Evolutionary conservation across 2,329 filamentous ascomycete genomes (phyloP).

Genomic region (Botrytis hyacinthi): DNA sequence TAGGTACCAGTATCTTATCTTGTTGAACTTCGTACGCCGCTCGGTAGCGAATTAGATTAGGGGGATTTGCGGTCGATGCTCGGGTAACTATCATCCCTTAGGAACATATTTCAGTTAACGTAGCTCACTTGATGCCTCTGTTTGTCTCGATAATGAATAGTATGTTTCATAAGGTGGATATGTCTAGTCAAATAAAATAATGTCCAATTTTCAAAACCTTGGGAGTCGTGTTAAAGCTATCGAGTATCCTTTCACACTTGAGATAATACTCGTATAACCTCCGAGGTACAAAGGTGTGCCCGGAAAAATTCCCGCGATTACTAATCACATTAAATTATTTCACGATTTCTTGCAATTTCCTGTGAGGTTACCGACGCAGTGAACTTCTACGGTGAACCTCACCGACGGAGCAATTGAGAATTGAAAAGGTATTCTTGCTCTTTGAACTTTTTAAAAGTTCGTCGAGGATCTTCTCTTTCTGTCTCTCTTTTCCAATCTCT

Average conservation of each 20-base stretch:
- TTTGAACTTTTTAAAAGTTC: rapidly evolving
- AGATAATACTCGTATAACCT: neutral
- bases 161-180: neutral
- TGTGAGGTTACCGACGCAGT: neutral
- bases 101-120: neutral
- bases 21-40: neutral
- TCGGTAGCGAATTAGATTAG: neutral
- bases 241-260: neutral
- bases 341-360: neutral
- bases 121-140: neutral
- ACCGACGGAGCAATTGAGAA: neutral
- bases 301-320: neutral
- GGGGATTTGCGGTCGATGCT: neutral
- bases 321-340: neutral
- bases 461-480: neutral
- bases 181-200: neutral
- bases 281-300: neutral
- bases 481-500: neutral
- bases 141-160: neutral
- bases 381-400: neutral
- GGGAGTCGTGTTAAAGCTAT: neutral
- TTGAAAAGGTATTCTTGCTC: neutral
- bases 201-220: neutral
- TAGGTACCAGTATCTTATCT: neutral
- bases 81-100: neutral